Evolutionary conservation across 805 yeast genomes (phyloP), one percentile per base, ranked within the genome.

Genomic region (Teunomyces panamensis): DNA sequence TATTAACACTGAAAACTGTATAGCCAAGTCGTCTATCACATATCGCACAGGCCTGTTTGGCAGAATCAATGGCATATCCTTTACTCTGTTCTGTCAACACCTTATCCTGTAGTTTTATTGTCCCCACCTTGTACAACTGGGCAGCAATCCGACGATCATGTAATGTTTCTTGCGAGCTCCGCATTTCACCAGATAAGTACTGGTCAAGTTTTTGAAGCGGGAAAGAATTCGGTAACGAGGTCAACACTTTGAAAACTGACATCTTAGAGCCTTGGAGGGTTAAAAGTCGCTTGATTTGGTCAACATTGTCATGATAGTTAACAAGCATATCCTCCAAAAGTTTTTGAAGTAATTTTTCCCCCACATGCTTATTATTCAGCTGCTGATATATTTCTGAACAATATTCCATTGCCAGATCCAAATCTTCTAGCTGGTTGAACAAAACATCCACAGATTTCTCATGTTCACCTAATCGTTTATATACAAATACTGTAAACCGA

Each of bases 371-470:
- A 9, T 62, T 34, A 42, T 76, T 71, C 1, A 66, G 63, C 36
- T 53, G 59, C 26, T 45, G 48, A 50, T 75, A 78, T 0, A 87
- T 66, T 3, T 68, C 68, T 1, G 76, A 63, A 51, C 94, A 84
- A 56, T 87, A 87, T 2, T 66, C 59, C 50, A 85, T 75, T 0
- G 96, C 87, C n/a, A 71, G 67, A 16, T 64, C 64, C 42, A 79
- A 74, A 57, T 85, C 85, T 3, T 77, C 65, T 39, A 87, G 63
- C 16, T 81, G 81, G 43, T 78, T 73, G 42, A 80, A 81, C 24
- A 83, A 71, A 2, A 89, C 77, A 46, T 80, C 79, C 13, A 92
- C 66, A 0, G 89, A 84, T 43, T 80, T 76, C 9, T 75, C 73
- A 58, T 87, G 88, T 45, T 80, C 80, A 1, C 80, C 83, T 37